Percentiles rank a stretch among this genome's conserved stretches.
Evolutionary conservation across 768 basidiomycete genomes (phyloP).

Genomic region (Rhizopogon roseolus): DNA sequence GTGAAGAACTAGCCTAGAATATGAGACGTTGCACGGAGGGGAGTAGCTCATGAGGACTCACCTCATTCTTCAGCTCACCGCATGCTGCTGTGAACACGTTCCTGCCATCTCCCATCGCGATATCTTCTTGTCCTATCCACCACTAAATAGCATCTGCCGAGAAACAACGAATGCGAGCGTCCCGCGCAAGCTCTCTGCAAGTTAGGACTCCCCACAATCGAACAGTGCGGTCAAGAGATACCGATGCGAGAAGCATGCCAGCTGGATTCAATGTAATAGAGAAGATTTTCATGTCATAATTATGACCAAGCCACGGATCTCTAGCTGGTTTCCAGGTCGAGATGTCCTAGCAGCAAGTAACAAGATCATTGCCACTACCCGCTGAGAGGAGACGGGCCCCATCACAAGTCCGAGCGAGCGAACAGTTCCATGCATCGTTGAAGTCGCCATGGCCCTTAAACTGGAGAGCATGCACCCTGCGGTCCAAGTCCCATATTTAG

Average conservation of each 20-base stretch:
- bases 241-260: constrained; percentile 23
- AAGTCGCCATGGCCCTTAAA: not conserved
- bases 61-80: not conserved
- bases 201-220: constrained; percentile 22
- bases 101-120: not conserved
- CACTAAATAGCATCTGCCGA: not conserved
- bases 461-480: not conserved
- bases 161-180: not conserved
- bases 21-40: not conserved
- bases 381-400: not conserved
- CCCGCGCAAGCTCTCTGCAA: constrained; percentile 12
- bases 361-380: not conserved
- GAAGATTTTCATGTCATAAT: constrained; percentile 2
- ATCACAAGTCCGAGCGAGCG: not conserved
- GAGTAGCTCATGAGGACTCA: not conserved
- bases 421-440: not conserved
- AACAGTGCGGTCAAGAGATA: constrained; percentile 21
- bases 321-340: not conserved
- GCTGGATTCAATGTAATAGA: constrained; percentile 20
- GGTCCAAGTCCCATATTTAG: not conserved
- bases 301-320: not conserved
- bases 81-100: not conserved
- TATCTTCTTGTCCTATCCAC: not conserved
- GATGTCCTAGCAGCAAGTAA: not conserved
- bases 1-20: not conserved